Base-by-base conservation (phyloP, 257 asterid species). In the Paraleonurus japonicus region DNA sequence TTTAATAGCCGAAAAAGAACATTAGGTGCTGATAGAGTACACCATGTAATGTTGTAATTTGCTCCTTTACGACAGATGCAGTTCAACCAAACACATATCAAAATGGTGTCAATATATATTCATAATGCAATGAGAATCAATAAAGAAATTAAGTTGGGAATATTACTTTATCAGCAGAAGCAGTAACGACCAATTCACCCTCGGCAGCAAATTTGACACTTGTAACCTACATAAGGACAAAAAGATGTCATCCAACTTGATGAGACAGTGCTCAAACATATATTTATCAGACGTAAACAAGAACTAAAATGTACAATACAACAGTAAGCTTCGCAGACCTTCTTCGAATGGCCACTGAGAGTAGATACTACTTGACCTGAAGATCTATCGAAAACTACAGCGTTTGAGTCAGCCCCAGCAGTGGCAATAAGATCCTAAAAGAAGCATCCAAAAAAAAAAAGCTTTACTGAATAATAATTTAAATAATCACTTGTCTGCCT, bases 301-400 rank as follows among this genome's bases (percentile, higher is more conserved):
- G 32, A 75, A 54, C 0, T 22, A n/a, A 50, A 57, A 55, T 11
- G 51, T 79, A 66, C 23, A 51, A 47, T 10, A 53, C 20, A 70
- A 65, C 19, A 50, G 12, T 61, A 5, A 58, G 22, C 47, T 60
- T 17, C 11, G 67, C 86, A 53, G 20, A 93, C 98, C 99, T 88
- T 92, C 89, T 90, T 95, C 41, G 98, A 87, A 73, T 95, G 99
- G 75, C 98, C 99, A 82, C 88, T 87, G 69, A 95, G 98, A 17
- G 97, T 95, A 35, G 99, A 90, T 76, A 92, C 82, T 47, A 92
- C 92, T 81, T 89, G 90, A 77, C 98, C 99, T 43, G 98, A 89
- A 33, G 90, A 75, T 71, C 90, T 86, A 86, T 92, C 92, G 67
- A 95, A 95, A 66, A 95, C 73, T 51, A 95, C 98, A 48, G 87